Evolutionary conservation across 371 early-diverging fungal species (phyloP), one percentile per base, ranked within the genome.

Genomic region (Umbelopsis sp.): DNA sequence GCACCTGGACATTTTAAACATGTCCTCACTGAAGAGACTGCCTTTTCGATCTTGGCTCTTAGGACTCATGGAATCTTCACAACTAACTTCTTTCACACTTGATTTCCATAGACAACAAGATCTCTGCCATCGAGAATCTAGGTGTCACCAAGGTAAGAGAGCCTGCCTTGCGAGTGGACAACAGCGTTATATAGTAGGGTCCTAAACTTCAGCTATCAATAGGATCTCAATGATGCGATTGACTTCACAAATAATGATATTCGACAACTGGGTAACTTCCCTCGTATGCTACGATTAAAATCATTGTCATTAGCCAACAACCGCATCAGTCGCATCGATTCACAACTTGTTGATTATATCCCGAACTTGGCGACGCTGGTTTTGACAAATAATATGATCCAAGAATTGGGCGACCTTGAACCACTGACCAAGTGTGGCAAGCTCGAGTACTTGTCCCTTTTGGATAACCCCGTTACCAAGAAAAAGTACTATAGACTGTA

Each of bases 181-280:
- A 46, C 22, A 14, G 46, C 22, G 6, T 18, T 5, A 63, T 35
- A 3, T 38, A 62, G 38, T 44, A 35, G 29, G 70, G 44, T 66
- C n/a, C 71, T 16, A 50, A 53, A 12, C 1, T 2, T 67, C 11
- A 41, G 12, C 24, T 46, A 20, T 65, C 29, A 6, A 32, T 69
- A 94, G 93, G 95, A 97, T 78, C 86, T 89, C 67, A 89, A 97
- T 80, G 98, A 98, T 80, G 84, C 95, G 24, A 85, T 99, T 63
- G 97, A 98, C 77, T 85, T 99, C 44, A 93, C 95, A 65, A 91
- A 96, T 77, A 99, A 99, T 77, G 95, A 94, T 52, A 81, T 99
- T 53, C 87, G 91, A 22, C 70, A 85, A 0, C 81, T 99, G 29
- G 91, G 91, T 69, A 94, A 96, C 80, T 96, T 99, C 69, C 99